phyloP scores from a whole-genome alignment of 2,329 filamentous ascomycete species.

The Zasmidium citrigriseum region DNA sequence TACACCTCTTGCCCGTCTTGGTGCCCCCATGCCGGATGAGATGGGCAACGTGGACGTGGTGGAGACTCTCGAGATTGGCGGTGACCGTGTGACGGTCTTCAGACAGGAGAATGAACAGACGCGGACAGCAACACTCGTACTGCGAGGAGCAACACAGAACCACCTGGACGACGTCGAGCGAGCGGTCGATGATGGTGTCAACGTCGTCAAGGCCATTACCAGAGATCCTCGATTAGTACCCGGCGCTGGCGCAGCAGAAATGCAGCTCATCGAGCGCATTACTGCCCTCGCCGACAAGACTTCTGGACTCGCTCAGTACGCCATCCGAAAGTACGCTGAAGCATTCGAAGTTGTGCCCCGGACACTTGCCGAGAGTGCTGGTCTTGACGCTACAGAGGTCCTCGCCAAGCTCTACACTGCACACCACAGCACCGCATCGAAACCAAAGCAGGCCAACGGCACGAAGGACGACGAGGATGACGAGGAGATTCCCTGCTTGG shows the following conservation, averaged over 20 bases:
- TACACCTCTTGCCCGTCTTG: slow-evolving; percentile 90
- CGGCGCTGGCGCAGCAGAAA: slow-evolving; percentile 90
- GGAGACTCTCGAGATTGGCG: slow-evolving; percentile 95
- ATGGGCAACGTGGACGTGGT: slow-evolving; percentile 95
- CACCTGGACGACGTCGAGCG: slow-evolving; percentile 96
- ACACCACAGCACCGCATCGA: slow-evolving; percentile 51
- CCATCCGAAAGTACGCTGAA: slow-evolving; percentile 96
- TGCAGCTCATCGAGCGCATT: slow-evolving; percentile 90
- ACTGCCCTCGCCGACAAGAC: slow-evolving; percentile 89
- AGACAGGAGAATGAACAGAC: slow-evolving; percentile 92
- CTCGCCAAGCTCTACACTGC: slow-evolving; percentile 89
- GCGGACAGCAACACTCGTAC: slow-evolving; percentile 88
- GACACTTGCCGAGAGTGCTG: slow-evolving; percentile 90
- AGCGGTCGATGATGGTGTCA: slow-evolving; percentile 96
- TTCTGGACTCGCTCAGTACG: slow-evolving; percentile 88
- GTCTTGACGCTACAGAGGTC: slow-evolving; percentile 95
- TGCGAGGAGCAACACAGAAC: slow-evolving; percentile 95
- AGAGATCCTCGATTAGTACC: slow-evolving; percentile 88
- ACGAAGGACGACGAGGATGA: slow-evolving; percentile 51
- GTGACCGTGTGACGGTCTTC: slow-evolving; percentile 97
- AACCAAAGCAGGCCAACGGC: slow-evolving; percentile 18
- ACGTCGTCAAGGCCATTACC: slow-evolving; percentile 97
- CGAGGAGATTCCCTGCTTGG: slow-evolving; percentile 83
- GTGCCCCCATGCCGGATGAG: slow-evolving; percentile 99
- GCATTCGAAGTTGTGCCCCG: slow-evolving; percentile 96